Evolutionary conservation across 768 basidiomycete genomes (phyloP), one percentile per base, ranked within the genome.

Genomic region (Phylloporus sp.): DNA sequence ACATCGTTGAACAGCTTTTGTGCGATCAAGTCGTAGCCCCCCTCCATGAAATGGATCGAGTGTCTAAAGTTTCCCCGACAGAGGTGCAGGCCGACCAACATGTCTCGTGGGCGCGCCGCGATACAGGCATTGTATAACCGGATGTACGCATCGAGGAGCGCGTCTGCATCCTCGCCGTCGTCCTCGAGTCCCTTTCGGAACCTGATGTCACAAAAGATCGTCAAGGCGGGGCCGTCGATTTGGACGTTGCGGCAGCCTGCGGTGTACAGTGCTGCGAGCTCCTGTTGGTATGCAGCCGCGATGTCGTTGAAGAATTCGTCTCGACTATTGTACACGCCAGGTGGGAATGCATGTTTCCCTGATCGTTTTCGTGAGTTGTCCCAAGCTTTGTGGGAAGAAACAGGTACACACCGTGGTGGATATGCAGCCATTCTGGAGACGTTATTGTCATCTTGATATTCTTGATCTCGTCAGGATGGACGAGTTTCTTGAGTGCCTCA

Each of bases 391-490:
- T 7, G 16, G 15, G 5, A 2, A 10, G 1, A 6, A 34, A n/a
- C 2, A 8, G 32, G 5, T 5, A 5, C 59, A 73, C 75, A 45
- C 85, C 85, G 62, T 85, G 83, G 22, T 81, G 78, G 29, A 85
- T 79, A 63, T 85, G 84, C 65, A 80, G 83, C 83, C 85, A 86
- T 29, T 82, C 81, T 4, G 86, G 87, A 1, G 85, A 80, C 53
- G 81, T 83, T 67, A 87, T 72, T 15, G 84, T 88, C 53, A 89
- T 61, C 65, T 91, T 90, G 64, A 89, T 77, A 59, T 76, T 73
- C 61, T 77, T 76, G 53, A 85, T 79, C 60, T 87, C 84, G 68
- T 85, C 76, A 6, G 79, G 72, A 18, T 77, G 60, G 24, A 85
- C 81, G 18, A 84, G 60, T 26, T 65, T 69, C 66, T 84, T 86